A percentile compares a stretch with the other conserved stretches of the same genome.
phyloP scores from a whole-genome alignment of 345 rosid genomes.

The Isatis tinctoria region DNA sequence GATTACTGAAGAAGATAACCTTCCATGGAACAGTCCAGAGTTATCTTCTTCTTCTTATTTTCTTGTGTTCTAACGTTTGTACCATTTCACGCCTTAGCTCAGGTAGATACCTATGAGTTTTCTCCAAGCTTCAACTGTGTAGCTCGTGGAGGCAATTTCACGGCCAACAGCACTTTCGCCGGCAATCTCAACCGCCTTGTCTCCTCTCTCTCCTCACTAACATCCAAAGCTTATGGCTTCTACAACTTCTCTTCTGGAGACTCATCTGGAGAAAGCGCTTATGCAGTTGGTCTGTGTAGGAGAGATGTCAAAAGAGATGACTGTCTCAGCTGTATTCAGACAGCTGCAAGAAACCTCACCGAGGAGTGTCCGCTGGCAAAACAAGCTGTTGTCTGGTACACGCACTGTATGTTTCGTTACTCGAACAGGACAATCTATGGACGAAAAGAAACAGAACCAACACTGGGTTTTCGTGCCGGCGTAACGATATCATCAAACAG shows the following conservation, averaged over 20 bases:
- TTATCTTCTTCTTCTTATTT: constrained; percentile 10
- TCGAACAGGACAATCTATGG: constrained; percentile 30
- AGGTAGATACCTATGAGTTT: constrained; percentile 18
- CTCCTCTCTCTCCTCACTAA: constrained; percentile 17
- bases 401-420: constrained; percentile 41
- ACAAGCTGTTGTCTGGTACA: constrained; percentile 38
- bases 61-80: background rate
- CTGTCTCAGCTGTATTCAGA: constrained; percentile 35
- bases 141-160: constrained; percentile 26
- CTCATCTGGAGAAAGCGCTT: constrained; percentile 23
- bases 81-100: constrained; percentile 17
- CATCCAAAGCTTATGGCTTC: constrained; percentile 27
- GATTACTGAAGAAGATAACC: background rate
- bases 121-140: too few relatives aligned
- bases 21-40: constrained; percentile 7
- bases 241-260: constrained; percentile 27
- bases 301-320: constrained; percentile 35
- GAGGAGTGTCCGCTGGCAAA: constrained; percentile 19
- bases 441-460: constrained; percentile 27
- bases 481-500: constrained; percentile 6
- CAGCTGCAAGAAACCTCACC: constrained; percentile 20
- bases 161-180: constrained; percentile 20
- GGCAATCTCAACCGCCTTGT: constrained; percentile 21
- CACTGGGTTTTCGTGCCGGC: background rate
- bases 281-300: constrained; percentile 38